Evolutionary conservation across 2,329 filamentous ascomycete genomes (phyloP).

Genomic region (Xylogone sp.): DNA sequence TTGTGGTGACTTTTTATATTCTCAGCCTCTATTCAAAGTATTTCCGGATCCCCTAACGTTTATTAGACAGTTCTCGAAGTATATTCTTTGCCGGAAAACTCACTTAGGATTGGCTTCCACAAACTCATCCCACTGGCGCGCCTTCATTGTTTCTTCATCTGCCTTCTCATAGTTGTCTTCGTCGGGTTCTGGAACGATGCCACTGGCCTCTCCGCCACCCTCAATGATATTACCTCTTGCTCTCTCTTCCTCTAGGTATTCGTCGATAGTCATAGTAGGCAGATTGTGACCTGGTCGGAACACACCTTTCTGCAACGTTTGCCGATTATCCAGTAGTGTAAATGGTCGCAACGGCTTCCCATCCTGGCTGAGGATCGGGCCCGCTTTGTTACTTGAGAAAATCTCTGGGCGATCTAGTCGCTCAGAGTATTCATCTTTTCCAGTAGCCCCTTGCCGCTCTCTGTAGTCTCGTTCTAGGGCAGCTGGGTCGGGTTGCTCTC

Average conservation of each 20-base stretch:
- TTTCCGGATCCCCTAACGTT: slow-evolving; percentile 63
- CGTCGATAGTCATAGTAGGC: slow-evolving; percentile 96
- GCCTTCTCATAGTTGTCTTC: slow-evolving; percentile 88
- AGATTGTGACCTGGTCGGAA: slow-evolving; percentile 90
- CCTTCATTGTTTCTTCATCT: slow-evolving; percentile 89
- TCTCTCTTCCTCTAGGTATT: slow-evolving; percentile 91
- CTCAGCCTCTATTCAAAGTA: slow-evolving; percentile 74
- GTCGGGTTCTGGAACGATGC: slow-evolving; percentile 66
- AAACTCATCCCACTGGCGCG: slow-evolving; percentile 92
- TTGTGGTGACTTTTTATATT: too few species aligned
- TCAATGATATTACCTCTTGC: slow-evolving; percentile 84
- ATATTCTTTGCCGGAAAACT: slow-evolving; percentile 3
- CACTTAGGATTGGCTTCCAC: slow-evolving; percentile 79
- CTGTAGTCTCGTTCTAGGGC: slow-evolving; percentile 44
- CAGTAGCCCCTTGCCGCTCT: slow-evolving; percentile 34
- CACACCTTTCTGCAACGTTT: slow-evolving; percentile 73
- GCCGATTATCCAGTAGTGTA: slow-evolving; percentile 73
- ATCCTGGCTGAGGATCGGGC: slow-evolving; percentile 70
- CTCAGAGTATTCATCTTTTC: slow-evolving; percentile 59
- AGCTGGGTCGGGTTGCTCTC: slow-evolving; percentile 38
- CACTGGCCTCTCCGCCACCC: slow-evolving; percentile 76
- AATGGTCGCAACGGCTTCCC: slow-evolving; percentile 91
- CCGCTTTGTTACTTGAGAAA: slow-evolving; percentile 45
- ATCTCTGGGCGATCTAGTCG: slow-evolving; percentile 66
- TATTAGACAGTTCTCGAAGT: slow-evolving; percentile 3